Percentiles rank a stretch among this genome's conserved stretches.
phyloP scores from a whole-genome alignment of 305 asterid genomes.

The Fraxinus angustifolia region DNA sequence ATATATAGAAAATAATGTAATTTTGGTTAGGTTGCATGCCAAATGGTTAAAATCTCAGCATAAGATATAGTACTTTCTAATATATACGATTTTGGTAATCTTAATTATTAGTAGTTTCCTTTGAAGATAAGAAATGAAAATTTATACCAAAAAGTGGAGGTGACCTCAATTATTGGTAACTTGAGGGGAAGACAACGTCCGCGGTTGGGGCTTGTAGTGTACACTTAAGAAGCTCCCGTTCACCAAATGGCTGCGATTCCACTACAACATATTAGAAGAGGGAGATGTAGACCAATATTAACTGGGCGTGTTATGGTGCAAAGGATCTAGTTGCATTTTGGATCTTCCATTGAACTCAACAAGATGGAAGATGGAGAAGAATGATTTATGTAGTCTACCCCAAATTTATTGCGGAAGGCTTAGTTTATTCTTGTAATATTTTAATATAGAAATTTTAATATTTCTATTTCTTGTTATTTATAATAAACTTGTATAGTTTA shows the following conservation, averaged over 20 bases:
- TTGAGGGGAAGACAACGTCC: not conserved
- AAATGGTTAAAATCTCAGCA: not conserved
- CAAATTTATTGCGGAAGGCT: not conserved
- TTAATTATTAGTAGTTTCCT: not conserved
- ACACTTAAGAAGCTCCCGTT: not conserved
- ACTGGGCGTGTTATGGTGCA: not conserved
- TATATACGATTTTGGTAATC: not conserved
- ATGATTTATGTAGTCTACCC: not conserved
- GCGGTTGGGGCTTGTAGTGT: not conserved
- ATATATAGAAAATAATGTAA: not conserved
- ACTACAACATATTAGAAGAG: not conserved
- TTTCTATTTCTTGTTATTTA: not conserved
- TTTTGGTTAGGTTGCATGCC: not conserved
- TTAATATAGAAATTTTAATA: not conserved
- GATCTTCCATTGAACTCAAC: not conserved
- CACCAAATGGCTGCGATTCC: not conserved
- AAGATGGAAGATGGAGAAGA: not conserved
- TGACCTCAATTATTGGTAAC: not conserved
- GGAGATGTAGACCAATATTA: not conserved
- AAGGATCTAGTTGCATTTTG: not conserved
- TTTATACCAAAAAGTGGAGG: not conserved
- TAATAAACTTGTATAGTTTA: not conserved
- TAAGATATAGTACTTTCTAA: not conserved
- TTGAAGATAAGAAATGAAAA: not conserved
- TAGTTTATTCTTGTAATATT: not conserved